Percentiles rank a stretch among this genome's conserved stretches.
Conservation (phyloP, 208 protist genomes). For the Trypanosoma lewisi region DNA sequence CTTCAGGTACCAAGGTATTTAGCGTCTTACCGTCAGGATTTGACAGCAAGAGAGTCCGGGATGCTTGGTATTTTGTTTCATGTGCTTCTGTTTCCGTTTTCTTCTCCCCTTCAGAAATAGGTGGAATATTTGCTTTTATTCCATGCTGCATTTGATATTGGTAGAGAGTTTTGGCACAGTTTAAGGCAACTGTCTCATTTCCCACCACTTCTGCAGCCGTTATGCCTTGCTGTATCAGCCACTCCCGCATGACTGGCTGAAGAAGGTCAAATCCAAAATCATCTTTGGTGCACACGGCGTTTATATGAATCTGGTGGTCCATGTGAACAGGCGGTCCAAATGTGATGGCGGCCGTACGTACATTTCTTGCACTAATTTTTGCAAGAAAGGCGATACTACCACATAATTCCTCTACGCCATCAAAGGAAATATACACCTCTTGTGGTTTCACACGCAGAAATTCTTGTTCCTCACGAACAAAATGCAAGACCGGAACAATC, state of each 20-base stretch:
- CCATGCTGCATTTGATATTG: conserved; percentile 1
- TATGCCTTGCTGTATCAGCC: conserved; percentile 14
- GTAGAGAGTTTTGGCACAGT: conserved; percentile 8
- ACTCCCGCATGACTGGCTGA: background rate
- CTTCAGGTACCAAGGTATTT: conserved; percentile 29
- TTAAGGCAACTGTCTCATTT: background rate
- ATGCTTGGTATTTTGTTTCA: background rate
- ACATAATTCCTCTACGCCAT: conserved; percentile 9
- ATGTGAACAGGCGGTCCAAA: conserved; percentile 6
- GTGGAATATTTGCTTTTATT: background rate
- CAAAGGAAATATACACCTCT: conserved; percentile 12
- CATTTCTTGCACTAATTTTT: conserved; percentile 9
- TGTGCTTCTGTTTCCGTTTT: background rate
- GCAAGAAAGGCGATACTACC: conserved; percentile 3
- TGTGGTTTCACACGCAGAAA: background rate
- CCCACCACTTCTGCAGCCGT: background rate
- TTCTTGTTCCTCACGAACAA: background rate
- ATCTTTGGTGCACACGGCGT: background rate
- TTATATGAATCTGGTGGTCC: conserved; percentile 13
- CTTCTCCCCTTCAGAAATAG: background rate
- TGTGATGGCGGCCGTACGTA: conserved; percentile 3
- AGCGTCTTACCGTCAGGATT: background rate
- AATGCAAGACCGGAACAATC: background rate
- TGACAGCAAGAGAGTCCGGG: background rate
- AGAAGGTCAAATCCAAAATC: conserved; percentile 17